These are phyloP conservation scores for Paxillus rubicundulus DNA, from an alignment of 768 basidiomycete species.

Conservation along the genomic window DNA sequence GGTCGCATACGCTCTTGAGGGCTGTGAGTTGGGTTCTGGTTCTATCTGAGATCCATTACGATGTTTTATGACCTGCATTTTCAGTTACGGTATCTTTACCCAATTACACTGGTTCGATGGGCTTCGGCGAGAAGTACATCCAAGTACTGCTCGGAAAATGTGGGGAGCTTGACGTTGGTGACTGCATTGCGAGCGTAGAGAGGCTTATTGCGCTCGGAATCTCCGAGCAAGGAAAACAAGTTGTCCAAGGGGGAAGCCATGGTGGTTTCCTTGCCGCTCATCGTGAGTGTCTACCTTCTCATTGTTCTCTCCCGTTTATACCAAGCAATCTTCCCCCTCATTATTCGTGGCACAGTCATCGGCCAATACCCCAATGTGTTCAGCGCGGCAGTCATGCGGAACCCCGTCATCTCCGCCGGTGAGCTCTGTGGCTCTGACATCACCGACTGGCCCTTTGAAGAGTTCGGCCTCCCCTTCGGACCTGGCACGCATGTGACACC, in stretches of 20 bases:
- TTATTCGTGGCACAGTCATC: conserved; percentile 42
- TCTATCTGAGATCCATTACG: background rate
- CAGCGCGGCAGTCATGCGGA: conserved; percentile 60
- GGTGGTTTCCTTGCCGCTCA: conserved; percentile 65
- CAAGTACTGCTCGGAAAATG: conserved; percentile 54
- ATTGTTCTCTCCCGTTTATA: background rate
- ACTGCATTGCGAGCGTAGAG: conserved; percentile 54
- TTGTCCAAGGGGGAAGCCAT: conserved; percentile 66
- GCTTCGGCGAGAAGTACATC: conserved; percentile 63
- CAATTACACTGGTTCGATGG: conserved; percentile 68
- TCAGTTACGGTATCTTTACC: conserved; percentile 57
- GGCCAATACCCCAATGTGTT: conserved; percentile 61
- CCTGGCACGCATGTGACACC: conserved; percentile 41
- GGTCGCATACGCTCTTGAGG: conserved; percentile 52
- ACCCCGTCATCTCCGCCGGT: conserved; percentile 65
- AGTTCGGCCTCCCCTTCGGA: conserved; percentile 36
- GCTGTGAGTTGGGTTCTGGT: conserved; percentile 45
- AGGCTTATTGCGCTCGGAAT: conserved; percentile 51
- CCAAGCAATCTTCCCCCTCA: background rate
- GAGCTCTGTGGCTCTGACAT: conserved; percentile 59
- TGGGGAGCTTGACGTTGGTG: conserved; percentile 63
- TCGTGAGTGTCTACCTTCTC: conserved; percentile 36
- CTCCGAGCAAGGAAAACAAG: conserved; percentile 48
- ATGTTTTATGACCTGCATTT: background rate
- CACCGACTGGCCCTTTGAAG: conserved; percentile 60